phyloP scores from a whole-genome alignment of 1,139 yeast genomes.

The Yarrowia galli region DNA sequence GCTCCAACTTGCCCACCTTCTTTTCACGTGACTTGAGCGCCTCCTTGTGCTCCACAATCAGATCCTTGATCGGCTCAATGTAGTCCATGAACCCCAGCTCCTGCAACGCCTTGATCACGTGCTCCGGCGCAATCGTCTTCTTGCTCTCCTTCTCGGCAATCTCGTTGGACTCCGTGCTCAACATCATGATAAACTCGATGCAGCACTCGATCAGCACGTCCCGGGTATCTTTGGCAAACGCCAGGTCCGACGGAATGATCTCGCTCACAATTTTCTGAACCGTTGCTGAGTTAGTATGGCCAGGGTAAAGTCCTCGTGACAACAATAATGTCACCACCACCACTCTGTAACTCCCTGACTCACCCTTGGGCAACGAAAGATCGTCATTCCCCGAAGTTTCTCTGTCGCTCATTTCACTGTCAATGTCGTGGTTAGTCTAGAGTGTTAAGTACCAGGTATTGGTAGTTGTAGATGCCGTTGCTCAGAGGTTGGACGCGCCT shows the following conservation, averaged over 20 bases:
- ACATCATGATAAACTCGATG: slow-evolving; percentile 92
- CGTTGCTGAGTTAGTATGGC: slow-evolving; percentile 63
- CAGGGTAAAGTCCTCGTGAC: too few species aligned
- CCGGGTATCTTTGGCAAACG: slow-evolving; percentile 91
- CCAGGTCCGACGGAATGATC: slow-evolving; percentile 82
- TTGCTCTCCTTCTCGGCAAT: slow-evolving; percentile 96
- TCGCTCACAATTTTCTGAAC: slow-evolving; percentile 94
- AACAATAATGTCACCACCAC: slow-evolving; percentile 43
- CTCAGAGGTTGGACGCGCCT: too few species aligned
- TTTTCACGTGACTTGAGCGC: slow-evolving; percentile 79
- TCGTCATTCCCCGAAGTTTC: slow-evolving; percentile 51
- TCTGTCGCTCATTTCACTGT: slow-evolving; percentile 47
- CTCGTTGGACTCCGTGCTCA: slow-evolving; percentile 92
- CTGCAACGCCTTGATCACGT: slow-evolving; percentile 86
- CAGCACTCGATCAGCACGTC: slow-evolving; percentile 97
- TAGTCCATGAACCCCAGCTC: slow-evolving; percentile 89
- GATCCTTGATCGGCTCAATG: slow-evolving; percentile 80
- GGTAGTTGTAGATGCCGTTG: too few species aligned
- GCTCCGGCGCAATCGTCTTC: slow-evolving; percentile 96
- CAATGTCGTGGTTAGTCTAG: too few species aligned
- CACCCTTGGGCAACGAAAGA: slow-evolving; percentile 54
- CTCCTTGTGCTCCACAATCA: slow-evolving; percentile 86
- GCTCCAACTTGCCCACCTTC: slow-evolving; percentile 91
- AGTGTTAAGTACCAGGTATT: too few species aligned
- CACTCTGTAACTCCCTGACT: slow-evolving; percentile 20